phyloP scores from a whole-genome alignment of 805 yeast genomes.

The Saccharomycopsis sp. region DNA sequence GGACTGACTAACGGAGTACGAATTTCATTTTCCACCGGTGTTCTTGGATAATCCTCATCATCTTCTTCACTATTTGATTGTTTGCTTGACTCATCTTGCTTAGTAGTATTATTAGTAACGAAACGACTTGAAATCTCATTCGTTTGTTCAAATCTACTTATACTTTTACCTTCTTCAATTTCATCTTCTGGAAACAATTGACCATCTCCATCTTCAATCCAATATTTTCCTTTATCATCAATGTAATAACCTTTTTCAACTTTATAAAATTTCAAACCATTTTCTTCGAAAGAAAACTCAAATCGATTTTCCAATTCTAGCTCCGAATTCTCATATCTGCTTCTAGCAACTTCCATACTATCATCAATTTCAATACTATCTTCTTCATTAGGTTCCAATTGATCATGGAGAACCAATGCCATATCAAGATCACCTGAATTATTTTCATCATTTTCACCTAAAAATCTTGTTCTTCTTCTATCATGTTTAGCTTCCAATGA shows the following conservation, averaged over 20 bases:
- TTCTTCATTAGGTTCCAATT: no score
- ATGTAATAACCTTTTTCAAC: not conserved
- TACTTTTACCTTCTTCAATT: not conserved
- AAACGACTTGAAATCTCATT: not conserved
- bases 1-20: conserved; percentile 16
- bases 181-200: not conserved
- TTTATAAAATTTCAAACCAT: not conserved
- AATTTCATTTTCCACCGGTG: conserved; percentile 16
- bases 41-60: conserved; percentile 14
- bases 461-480: not conserved
- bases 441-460: not conserved
- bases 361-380: not conserved
- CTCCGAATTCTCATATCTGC: not conserved
- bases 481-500: not conserved
- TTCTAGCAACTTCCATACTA: not conserved
- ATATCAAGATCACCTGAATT: not conserved
- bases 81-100: not conserved
- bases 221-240: not conserved
- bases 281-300: not conserved
- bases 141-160: no score
- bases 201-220: not conserved
- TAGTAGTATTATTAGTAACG: not conserved
- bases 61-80: conserved; percentile 4
- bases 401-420: no score
- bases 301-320: not conserved